Percentiles rank a stretch among this genome's conserved stretches.
Evolutionary conservation across 164 flowering plant species (phyloP).

Genomic region (Hamamelis virginiana): DNA sequence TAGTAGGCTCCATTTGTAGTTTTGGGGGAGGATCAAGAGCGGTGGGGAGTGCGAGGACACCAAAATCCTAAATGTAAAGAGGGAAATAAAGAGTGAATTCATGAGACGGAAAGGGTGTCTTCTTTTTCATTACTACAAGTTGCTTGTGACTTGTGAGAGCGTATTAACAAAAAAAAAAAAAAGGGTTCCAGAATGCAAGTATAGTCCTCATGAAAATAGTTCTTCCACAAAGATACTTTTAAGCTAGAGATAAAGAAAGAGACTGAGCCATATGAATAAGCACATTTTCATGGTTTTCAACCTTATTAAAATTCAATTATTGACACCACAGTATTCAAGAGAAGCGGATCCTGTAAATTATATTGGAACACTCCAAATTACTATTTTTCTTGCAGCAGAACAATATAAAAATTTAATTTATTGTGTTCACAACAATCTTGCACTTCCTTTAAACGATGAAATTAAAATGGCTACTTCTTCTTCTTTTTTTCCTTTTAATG

Average conservation of each 20-base stretch:
- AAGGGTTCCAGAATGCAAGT: background rate
- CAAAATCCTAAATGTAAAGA: slow-evolving; percentile 47
- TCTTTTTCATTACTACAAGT: background rate
- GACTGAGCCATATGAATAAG: no score
- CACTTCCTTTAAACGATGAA: no score
- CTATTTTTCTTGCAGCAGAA: no score
- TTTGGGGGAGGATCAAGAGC: slow-evolving; percentile 90
- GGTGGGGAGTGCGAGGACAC: slow-evolving; percentile 77
- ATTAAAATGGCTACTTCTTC: no score
- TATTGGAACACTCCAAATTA: no score
- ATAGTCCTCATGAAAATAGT: background rate
- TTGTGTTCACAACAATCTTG: no score
- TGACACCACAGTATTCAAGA: no score
- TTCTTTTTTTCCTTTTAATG: no score
- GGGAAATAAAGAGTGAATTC: background rate
- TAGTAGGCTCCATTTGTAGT: slow-evolving; percentile 47
- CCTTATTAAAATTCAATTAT: no score
- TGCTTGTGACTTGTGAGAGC: background rate
- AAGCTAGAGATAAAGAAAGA: background rate
- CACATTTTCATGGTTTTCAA: no score
- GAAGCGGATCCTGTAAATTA: no score
- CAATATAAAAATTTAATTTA: no score
- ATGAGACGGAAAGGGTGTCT: background rate
- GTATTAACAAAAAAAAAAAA: background rate
- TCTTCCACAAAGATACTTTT: background rate